Evolutionary conservation across 2,329 filamentous ascomycete genomes (phyloP).

Genomic region (Aureobasidium sp.): DNA sequence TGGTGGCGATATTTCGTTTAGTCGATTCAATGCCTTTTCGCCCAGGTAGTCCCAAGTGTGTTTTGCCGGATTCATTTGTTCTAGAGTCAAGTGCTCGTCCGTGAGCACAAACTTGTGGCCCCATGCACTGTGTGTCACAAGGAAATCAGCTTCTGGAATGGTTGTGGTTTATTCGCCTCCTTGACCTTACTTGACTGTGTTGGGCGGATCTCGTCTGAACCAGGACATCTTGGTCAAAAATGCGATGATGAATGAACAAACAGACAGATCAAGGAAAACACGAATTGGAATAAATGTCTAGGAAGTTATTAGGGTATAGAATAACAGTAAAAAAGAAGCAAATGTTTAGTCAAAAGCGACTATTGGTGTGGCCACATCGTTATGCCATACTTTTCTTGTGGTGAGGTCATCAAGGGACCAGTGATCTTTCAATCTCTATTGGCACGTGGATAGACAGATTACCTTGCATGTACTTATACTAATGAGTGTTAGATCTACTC

Average conservation of each 20-base stretch:
- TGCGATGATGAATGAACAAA: too few species aligned
- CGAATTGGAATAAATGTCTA: background rate
- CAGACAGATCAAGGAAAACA: background rate
- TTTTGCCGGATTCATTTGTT: slow-evolving; percentile 52
- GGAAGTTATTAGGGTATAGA: too few species aligned
- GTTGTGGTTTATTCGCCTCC: background rate
- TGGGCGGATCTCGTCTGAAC: background rate
- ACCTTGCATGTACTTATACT: background rate
- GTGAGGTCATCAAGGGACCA: background rate
- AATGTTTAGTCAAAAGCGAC: background rate
- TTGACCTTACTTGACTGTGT: background rate
- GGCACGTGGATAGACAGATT: background rate
- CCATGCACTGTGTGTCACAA: slow-evolving; percentile 35
- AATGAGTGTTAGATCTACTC: background rate
- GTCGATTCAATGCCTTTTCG: slow-evolving; percentile 53
- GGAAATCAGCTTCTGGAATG: background rate
- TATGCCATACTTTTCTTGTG: background rate
- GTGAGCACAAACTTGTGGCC: slow-evolving; percentile 64
- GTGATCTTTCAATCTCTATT: background rate
- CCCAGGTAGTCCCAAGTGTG: slow-evolving; percentile 60
- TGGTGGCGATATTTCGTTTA: slow-evolving; percentile 53
- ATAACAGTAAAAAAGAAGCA: background rate
- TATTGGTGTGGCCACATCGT: background rate
- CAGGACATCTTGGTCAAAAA: background rate
- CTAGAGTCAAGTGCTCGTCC: slow-evolving; percentile 49